Conservation (phyloP, 805 yeast species). For the Jamesozyma hellenica region DNA sequence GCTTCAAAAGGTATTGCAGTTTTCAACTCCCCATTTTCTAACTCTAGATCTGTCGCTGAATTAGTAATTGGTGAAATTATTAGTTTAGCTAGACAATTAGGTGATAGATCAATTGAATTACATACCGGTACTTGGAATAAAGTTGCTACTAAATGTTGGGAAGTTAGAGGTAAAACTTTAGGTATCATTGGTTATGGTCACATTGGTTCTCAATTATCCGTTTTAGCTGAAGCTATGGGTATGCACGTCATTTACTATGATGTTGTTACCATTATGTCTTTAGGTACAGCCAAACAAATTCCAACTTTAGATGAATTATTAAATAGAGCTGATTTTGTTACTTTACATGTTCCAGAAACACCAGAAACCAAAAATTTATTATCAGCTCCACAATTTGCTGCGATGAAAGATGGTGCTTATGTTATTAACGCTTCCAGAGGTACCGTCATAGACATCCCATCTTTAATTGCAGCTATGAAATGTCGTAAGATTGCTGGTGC, state of each 20-base stretch:
- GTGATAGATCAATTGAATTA: conserved; percentile 91
- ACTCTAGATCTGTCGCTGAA: conserved; percentile 97
- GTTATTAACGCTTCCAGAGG: conserved; percentile 96
- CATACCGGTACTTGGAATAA: conserved; percentile 98
- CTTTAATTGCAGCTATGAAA: conserved; percentile 83
- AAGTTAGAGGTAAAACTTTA: conserved; percentile 94
- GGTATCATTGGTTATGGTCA: conserved; percentile 98
- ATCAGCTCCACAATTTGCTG: conserved; percentile 82
- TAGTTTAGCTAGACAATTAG: conserved; percentile 88
- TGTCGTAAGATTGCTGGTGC: conserved; percentile 94
- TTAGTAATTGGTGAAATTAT: conserved; percentile 92
- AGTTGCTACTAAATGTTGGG: conserved; percentile 93
- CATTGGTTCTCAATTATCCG: conserved; percentile 94
- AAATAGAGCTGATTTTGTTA: conserved; percentile 72
- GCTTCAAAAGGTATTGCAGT: conserved; percentile 92
- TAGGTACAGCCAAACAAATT: conserved; percentile 95
- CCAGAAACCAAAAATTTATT: conserved; percentile 86
- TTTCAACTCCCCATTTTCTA: conserved; percentile 96
- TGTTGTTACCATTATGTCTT: conserved; percentile 82
- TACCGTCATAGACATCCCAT: conserved; percentile 93
- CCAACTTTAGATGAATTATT: conserved; percentile 74
- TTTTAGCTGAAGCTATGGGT: conserved; percentile 94
- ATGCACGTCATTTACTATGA: conserved; percentile 94
- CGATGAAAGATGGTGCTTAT: conserved; percentile 94
- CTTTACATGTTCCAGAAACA: conserved; percentile 91